Conservation (phyloP, 495 filamentous ascomycete species). For the Cryomyces minteri region DNA sequence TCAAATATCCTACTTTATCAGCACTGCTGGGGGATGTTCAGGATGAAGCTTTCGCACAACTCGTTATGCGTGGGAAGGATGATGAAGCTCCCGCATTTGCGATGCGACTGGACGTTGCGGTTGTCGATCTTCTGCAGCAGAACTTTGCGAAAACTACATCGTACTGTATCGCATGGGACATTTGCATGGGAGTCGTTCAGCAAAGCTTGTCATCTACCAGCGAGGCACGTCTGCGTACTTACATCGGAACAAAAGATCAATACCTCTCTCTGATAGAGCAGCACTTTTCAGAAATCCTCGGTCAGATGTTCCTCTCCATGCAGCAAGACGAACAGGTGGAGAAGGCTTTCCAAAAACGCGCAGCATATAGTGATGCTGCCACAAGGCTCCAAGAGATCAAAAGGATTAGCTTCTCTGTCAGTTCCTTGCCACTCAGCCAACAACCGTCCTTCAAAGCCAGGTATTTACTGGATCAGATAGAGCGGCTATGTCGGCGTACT, state of each 20-base stretch:
- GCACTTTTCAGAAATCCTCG: slow-evolving; percentile 61
- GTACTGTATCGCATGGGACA: slow-evolving; percentile 68
- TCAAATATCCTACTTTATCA: slow-evolving; percentile 50
- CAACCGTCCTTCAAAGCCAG: slow-evolving; percentile 73
- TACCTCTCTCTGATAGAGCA: slow-evolving; percentile 41
- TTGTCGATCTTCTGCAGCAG: slow-evolving; percentile 36
- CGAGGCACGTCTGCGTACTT: slow-evolving; percentile 47
- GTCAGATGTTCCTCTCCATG: slow-evolving; percentile 45
- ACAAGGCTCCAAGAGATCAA: slow-evolving; percentile 49
- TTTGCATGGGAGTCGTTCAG: slow-evolving; percentile 33
- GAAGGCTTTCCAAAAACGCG: slow-evolving; percentile 47
- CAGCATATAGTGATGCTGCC: slow-evolving; percentile 35
- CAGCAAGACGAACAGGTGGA: slow-evolving; percentile 64
- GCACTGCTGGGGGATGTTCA: slow-evolving; percentile 57
- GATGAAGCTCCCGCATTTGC: slow-evolving; percentile 40
- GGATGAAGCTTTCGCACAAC: slow-evolving; percentile 63
- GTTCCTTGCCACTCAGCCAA: slow-evolving; percentile 48
- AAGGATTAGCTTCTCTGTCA: slow-evolving; percentile 37
- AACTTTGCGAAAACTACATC: slow-evolving; percentile 68
- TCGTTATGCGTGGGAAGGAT: slow-evolving; percentile 65
- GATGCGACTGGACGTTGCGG: slow-evolving; percentile 30
- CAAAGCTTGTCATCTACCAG: slow-evolving; percentile 24
- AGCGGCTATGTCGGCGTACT: slow-evolving; percentile 54
- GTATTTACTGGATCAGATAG: slow-evolving; percentile 52
- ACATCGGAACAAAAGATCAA: neutral